Evolutionary conservation across 345 rosid species (phyloP).

Genomic region (Acer negundo): DNA sequence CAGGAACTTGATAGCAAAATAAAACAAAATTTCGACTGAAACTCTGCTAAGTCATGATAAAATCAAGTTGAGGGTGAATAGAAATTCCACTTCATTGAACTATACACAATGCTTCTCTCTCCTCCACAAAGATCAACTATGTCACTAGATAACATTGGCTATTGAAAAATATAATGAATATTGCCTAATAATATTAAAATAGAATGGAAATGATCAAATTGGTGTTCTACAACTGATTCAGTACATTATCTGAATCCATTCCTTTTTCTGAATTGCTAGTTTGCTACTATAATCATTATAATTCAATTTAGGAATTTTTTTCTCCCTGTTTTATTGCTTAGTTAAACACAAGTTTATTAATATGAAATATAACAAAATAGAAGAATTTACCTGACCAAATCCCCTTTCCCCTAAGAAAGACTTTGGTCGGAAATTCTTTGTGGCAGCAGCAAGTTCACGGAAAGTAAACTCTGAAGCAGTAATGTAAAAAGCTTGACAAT

Average conservation of each 20-base stretch:
- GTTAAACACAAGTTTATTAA: background rate
- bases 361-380: background rate
- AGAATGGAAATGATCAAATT: background rate
- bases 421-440: constrained; percentile 86
- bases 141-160: background rate
- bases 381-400: constrained; percentile 78
- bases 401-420: constrained; percentile 97
- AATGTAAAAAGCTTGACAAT: too few species aligned
- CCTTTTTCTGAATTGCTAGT: background rate
- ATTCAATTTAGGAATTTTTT: constrained; percentile 5
- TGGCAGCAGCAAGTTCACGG: constrained; percentile 89
- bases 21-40: background rate
- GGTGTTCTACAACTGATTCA: too few species aligned
- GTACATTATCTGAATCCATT: background rate
- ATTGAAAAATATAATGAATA: background rate
- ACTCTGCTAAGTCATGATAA: background rate
- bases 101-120: background rate
- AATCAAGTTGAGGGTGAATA: background rate
- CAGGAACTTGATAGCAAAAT: background rate
- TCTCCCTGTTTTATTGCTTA: background rate
- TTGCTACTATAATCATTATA: constrained; percentile 1
- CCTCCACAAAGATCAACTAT: too few species aligned
- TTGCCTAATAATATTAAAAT: too few species aligned
- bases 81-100: background rate
- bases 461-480: constrained; percentile 86